Evolutionary conservation across 2,329 filamentous ascomycete species (phyloP).

Genomic region (Lanzia echinophila): DNA sequence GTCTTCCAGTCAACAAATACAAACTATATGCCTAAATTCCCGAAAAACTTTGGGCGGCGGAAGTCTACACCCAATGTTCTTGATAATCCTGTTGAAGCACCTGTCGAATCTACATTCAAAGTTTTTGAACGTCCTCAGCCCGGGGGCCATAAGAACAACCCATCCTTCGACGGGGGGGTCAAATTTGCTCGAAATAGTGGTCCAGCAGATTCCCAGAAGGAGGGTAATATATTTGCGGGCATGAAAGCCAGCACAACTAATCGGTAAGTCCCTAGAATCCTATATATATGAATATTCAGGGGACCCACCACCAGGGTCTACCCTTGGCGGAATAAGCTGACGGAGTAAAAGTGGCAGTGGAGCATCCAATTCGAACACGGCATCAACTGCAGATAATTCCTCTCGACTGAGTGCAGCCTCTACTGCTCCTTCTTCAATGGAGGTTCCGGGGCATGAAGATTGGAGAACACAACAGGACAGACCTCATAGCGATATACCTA

Average conservation of each 20-base stretch:
- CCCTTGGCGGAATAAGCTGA: slow-evolving; percentile 15
- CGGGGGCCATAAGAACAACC: slow-evolving; percentile 12
- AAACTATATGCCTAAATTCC: slow-evolving; percentile 32
- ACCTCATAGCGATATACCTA: slow-evolving; percentile 25
- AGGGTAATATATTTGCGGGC: slow-evolving; percentile 31
- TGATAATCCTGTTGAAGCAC: slow-evolving; percentile 18
- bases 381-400: slow-evolving; percentile 31
- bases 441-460: slow-evolving; percentile 24
- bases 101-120: slow-evolving; percentile 27
- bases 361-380: slow-evolving; percentile 31
- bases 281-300: background rate
- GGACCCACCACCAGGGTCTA: slow-evolving; percentile 11
- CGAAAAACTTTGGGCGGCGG: slow-evolving; percentile 30
- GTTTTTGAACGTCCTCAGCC: slow-evolving; percentile 29
- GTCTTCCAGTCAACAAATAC: slow-evolving; percentile 12
- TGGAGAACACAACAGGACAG: slow-evolving; percentile 27
- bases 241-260: slow-evolving; percentile 22
- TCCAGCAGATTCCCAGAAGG: slow-evolving; percentile 22
- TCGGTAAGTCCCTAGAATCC: slow-evolving; percentile 32
- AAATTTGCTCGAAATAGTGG: slow-evolving; percentile 22
- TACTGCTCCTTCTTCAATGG: slow-evolving; percentile 30
- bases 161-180: slow-evolving; percentile 29
- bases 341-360: slow-evolving; percentile 28
- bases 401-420: slow-evolving; percentile 31
- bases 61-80: slow-evolving; percentile 29